Conservation (phyloP, 805 yeast species). For the Wickerhamiella shivajii region DNA sequence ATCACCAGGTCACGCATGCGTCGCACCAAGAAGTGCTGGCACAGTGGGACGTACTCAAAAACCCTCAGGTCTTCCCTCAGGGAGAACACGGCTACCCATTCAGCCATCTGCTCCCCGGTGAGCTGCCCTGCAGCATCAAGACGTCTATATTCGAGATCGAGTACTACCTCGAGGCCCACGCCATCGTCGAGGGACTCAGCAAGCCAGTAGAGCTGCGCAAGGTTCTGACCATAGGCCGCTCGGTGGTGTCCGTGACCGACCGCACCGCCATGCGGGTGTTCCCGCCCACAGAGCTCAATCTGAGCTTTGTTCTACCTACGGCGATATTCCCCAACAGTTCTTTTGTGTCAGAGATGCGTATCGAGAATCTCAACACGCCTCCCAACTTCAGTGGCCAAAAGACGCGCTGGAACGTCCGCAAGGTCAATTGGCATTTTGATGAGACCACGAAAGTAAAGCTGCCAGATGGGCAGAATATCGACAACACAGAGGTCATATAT, state of each 20-base stretch:
- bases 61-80: slow-evolving; percentile 34
- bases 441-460: slow-evolving; percentile 36
- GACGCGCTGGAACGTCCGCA: slow-evolving; percentile 85
- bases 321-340: slow-evolving; percentile 79
- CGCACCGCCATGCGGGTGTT: slow-evolving; percentile 77
- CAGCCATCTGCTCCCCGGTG: slow-evolving; percentile 76
- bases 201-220: slow-evolving; percentile 8
- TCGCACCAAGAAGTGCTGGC: slow-evolving; percentile 43
- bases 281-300: slow-evolving; percentile 88
- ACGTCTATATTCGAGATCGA: slow-evolving; percentile 49
- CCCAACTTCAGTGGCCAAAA: not conserved
- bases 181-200: slow-evolving; percentile 19
- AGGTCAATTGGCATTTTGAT: slow-evolving; percentile 76
- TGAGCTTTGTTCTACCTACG: slow-evolving; percentile 75
- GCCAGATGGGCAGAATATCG: slow-evolving; percentile 22
- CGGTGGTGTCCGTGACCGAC: slow-evolving; percentile 69
- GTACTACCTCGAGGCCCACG: slow-evolving; percentile 58
- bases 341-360: slow-evolving; percentile 66
- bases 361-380: slow-evolving; percentile 34
- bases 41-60: slow-evolving; percentile 70
- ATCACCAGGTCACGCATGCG: slow-evolving; percentile 1
- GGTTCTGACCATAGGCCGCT: slow-evolving; percentile 48
- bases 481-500: slow-evolving; percentile 59
- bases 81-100: slow-evolving; percentile 86
- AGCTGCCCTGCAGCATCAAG: slow-evolving; percentile 59